A percentile compares a stretch with the other conserved stretches of the same genome.
These are phyloP conservation scores for Thielaviopsis euricoi DNA, from an alignment of 2,329 filamentous ascomycete genomes.

Conservation along the genomic window DNA sequence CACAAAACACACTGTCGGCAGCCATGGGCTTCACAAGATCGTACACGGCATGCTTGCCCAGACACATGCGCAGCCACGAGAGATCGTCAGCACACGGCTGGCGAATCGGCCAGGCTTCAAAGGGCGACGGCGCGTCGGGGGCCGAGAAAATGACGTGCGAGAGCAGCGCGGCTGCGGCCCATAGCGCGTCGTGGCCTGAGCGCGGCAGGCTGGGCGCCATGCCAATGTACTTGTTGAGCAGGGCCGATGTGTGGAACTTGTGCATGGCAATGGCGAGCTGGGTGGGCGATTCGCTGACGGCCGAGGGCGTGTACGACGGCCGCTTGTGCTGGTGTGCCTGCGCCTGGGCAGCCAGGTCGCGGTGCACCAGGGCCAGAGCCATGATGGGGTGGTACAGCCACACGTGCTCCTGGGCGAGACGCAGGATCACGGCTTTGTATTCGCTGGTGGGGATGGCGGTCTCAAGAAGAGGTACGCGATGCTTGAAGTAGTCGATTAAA, in stretches of 20 bases:
- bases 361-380: slow-evolving; percentile 13
- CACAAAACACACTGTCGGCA: slow-evolving; percentile 29
- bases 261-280: slow-evolving; percentile 25
- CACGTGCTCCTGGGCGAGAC: too few relatives aligned
- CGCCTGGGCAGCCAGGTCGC: slow-evolving; percentile 12
- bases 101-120: slow-evolving; percentile 40
- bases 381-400: background rate
- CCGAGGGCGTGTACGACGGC: slow-evolving; percentile 13
- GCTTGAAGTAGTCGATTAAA: background rate
- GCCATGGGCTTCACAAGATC: slow-evolving; percentile 30
- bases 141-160: slow-evolving; percentile 28
- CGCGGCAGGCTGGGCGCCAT: slow-evolving; percentile 16
- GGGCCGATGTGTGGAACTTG: slow-evolving; percentile 28
- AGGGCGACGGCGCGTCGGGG: slow-evolving; percentile 24
- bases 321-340: slow-evolving; percentile 13
- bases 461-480: background rate
- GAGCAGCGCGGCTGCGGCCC: slow-evolving; percentile 30
- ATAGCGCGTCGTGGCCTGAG: slow-evolving; percentile 28
- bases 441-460: background rate
- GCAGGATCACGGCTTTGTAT: background rate
- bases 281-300: slow-evolving; percentile 1
- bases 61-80: slow-evolving; percentile 40
- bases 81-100: slow-evolving; percentile 27
- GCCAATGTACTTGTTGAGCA: slow-evolving; percentile 30
- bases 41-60: slow-evolving; percentile 39